Conservation (phyloP, 164 flowering plant species). For the Houttuynia cordata region DNA sequence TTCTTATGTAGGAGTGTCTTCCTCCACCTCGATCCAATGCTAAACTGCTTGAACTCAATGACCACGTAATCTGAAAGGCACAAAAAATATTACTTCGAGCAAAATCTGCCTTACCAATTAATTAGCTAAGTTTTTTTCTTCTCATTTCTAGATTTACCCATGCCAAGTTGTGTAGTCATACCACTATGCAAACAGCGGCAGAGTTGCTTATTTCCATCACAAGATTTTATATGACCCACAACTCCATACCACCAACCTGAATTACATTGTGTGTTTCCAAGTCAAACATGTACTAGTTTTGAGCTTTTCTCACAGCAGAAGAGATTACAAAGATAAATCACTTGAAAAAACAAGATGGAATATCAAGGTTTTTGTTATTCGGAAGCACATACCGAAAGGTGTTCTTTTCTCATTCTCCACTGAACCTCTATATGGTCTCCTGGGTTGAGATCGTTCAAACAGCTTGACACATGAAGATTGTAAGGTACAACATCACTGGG, state of each 20-base stretch:
- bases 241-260: slow-evolving; percentile 99
- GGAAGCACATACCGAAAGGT: slow-evolving; percentile 57
- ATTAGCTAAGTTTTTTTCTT: too few species aligned
- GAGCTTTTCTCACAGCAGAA: too few species aligned
- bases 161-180: slow-evolving; percentile 22
- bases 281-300: too few species aligned
- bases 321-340: too few species aligned
- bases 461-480: slow-evolving; percentile 55
- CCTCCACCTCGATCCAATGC: slow-evolving; percentile 78
- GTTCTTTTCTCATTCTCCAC: slow-evolving; percentile 80
- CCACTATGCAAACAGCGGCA: slow-evolving; percentile 71
- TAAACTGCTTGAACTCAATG: slow-evolving; percentile 79
- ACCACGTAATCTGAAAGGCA: slow-evolving; percentile 43
- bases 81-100: too few species aligned
- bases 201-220: slow-evolving; percentile 52
- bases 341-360: too few species aligned
- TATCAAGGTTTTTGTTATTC: not conserved
- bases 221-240: slow-evolving; percentile 84
- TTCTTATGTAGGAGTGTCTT: slow-evolving; percentile 36
- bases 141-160: too few species aligned
- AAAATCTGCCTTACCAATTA: too few species aligned
- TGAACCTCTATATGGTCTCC: slow-evolving; percentile 91
- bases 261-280: too few species aligned
- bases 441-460: slow-evolving; percentile 61
- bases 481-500: slow-evolving; percentile 47